Evolutionary conservation across 2,329 filamentous ascomycete genomes (phyloP).

Genomic region (Elsinoe necatrix): DNA sequence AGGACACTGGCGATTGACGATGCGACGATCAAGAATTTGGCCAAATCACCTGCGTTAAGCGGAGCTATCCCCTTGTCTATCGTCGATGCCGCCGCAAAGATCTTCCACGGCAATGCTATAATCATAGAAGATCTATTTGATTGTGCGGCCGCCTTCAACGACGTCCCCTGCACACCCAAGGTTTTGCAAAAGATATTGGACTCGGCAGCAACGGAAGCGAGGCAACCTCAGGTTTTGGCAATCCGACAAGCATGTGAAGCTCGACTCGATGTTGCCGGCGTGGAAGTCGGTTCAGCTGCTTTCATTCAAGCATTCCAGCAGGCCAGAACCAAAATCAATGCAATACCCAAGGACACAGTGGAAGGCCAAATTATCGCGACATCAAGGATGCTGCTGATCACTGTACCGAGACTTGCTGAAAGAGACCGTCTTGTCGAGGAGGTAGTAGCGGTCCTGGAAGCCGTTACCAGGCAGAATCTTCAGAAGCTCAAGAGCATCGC

Average conservation of each 20-base stretch:
- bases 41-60: constrained; percentile 69
- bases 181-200: constrained; percentile 68
- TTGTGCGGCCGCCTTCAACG: constrained; percentile 62
- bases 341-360: constrained; percentile 27
- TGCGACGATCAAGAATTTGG: constrained; percentile 54
- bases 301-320: constrained; percentile 66
- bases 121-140: constrained; percentile 72
- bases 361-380: constrained; percentile 34
- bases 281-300: constrained; percentile 54
- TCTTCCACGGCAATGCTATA: constrained; percentile 55
- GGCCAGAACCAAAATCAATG: constrained; percentile 54
- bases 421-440: constrained; percentile 43
- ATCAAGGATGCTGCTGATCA: constrained; percentile 28
- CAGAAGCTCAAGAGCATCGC: constrained; percentile 16
- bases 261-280: constrained; percentile 53
- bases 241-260: constrained; percentile 58
- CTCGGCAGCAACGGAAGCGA: constrained; percentile 45
- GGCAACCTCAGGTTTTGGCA: constrained; percentile 48
- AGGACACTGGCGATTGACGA: constrained; percentile 40
- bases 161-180: constrained; percentile 54
- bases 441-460: constrained; percentile 44
- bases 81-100: constrained; percentile 75
- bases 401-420: constrained; percentile 39
- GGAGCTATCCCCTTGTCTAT: constrained; percentile 92
- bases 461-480: constrained; percentile 33